phyloP scores from a whole-genome alignment of 2,329 filamentous ascomycete genomes.

The Akanthomyces lecanii region DNA sequence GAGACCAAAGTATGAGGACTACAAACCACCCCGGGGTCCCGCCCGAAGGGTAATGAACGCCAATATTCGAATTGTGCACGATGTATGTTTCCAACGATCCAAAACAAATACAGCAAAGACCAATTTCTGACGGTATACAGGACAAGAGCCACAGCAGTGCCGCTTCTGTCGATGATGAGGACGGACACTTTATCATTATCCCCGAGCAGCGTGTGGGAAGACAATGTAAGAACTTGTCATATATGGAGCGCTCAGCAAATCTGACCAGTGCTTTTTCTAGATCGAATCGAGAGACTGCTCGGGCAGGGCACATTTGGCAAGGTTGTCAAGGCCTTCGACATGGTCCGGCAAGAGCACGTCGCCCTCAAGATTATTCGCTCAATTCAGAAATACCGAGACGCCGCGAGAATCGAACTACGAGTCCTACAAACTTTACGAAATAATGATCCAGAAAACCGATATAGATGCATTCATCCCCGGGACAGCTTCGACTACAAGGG shows the following conservation, averaged over 20 bases:
- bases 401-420: conserved; percentile 13
- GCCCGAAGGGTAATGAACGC: conserved; percentile 3
- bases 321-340: conserved; percentile 16
- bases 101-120: not conserved
- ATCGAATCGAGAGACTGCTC: conserved; percentile 15
- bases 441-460: conserved; percentile 13
- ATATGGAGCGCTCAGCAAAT: not conserved
- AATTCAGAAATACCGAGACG: conserved; percentile 17
- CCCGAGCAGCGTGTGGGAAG: conserved; percentile 53
- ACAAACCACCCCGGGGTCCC: conserved; percentile 7
- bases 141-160: conserved; percentile 38
- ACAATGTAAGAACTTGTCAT: conserved; percentile 1
- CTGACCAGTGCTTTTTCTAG: not conserved
- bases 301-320: conserved; percentile 15
- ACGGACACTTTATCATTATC: conserved; percentile 85
- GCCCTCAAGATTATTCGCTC: conserved; percentile 17
- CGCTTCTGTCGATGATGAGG: conserved; percentile 80
- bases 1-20: conserved; percentile 1
- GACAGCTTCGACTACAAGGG: conserved; percentile 18
- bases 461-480: conserved; percentile 14
- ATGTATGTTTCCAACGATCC: conserved; percentile 41
- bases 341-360: conserved; percentile 13
- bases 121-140: not conserved
- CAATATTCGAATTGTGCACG: conserved; percentile 45
- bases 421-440: conserved; percentile 13